Percentiles rank a stretch among this genome's conserved stretches.
phyloP scores from a whole-genome alignment of 2,329 filamentous ascomycete species.

The Colletotrichum higginsianum region DNA sequence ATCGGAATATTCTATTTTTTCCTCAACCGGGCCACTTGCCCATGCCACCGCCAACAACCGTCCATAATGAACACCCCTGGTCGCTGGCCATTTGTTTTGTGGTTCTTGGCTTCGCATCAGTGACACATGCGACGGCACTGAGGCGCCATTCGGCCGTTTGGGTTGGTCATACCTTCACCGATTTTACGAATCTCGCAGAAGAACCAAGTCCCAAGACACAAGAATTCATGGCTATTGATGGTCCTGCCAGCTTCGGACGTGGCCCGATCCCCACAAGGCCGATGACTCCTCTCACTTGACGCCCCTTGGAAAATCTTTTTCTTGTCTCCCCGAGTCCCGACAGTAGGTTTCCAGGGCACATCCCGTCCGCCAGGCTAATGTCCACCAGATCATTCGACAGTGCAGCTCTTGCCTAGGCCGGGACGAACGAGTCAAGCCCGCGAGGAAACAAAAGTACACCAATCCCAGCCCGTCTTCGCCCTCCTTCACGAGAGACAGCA shows the following conservation, averaged over 20 bases:
- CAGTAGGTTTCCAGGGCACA: conserved; percentile 1
- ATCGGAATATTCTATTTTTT: conserved; percentile 41
- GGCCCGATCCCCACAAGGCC: conserved; percentile 16
- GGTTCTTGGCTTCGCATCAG: conserved; percentile 34
- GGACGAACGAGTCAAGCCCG: conserved; percentile 37
- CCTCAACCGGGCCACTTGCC: background rate
- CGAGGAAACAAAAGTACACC: conserved; percentile 12
- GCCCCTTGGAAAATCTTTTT: conserved; percentile 22
- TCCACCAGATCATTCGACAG: conserved; percentile 15
- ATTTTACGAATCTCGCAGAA: conserved; percentile 27
- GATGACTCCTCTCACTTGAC: conserved; percentile 4
- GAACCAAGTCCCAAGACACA: conserved; percentile 3
- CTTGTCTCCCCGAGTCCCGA: conserved; percentile 7
- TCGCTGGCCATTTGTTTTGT: background rate
- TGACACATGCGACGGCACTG: conserved; percentile 27
- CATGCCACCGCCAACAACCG: background rate
- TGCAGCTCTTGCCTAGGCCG: conserved; percentile 18
- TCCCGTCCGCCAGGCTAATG: conserved; percentile 8
- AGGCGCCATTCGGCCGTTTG: conserved; percentile 1
- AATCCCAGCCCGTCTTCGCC: conserved; percentile 30
- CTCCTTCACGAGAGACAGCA: conserved; percentile 32
- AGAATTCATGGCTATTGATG: conserved; percentile 7
- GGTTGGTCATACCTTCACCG: conserved; percentile 13
- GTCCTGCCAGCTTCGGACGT: conserved; percentile 12
- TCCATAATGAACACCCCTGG: background rate